A percentile compares a stretch with the other conserved stretches of the same genome.
Conservation (phyloP, 2,329 filamentous ascomycete species). For the Fusarium coffeatum region DNA sequence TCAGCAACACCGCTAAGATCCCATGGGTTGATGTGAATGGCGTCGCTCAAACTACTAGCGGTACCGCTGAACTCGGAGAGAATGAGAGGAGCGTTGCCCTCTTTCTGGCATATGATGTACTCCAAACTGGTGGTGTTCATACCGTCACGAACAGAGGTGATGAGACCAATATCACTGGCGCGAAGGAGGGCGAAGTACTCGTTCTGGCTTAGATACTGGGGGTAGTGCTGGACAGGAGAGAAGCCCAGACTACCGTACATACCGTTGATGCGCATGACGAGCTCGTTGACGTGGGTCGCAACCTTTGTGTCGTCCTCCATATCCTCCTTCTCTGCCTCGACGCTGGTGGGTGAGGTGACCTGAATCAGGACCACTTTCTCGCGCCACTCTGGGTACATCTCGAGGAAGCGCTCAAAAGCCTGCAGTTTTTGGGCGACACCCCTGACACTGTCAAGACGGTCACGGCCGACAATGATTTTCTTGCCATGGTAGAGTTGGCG, state of each 20-base stretch:
- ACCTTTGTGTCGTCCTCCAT: constrained; percentile 76
- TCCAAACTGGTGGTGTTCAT: constrained; percentile 99
- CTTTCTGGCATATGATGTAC: constrained; percentile 91
- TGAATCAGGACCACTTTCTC: constrained; percentile 94
- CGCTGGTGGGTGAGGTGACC: constrained; percentile 87
- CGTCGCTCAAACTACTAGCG: constrained; percentile 83
- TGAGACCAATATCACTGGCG: constrained; percentile 89
- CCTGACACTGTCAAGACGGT: constrained; percentile 91
- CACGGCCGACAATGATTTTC: constrained; percentile 94
- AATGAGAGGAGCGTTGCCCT: constrained; percentile 87
- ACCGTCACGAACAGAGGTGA: constrained; percentile 94
- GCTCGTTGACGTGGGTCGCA: constrained; percentile 87
- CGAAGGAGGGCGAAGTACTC: constrained; percentile 96
- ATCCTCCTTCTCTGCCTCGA: constrained; percentile 82
- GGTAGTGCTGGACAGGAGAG: constrained; percentile 92
- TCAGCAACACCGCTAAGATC: constrained; percentile 86
- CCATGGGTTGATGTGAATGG: constrained; percentile 98
- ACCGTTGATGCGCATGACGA: constrained; percentile 93
- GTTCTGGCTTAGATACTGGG: constrained; percentile 87
- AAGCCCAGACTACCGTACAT: constrained; percentile 88
- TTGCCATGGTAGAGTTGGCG: constrained; percentile 85
- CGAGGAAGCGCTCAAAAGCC: constrained; percentile 92
- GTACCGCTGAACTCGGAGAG: constrained; percentile 97
- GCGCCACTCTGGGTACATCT: constrained; percentile 90
- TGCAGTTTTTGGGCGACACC: constrained; percentile 96